Conservation (phyloP, 805 yeast species). For the Candida patagonica region DNA sequence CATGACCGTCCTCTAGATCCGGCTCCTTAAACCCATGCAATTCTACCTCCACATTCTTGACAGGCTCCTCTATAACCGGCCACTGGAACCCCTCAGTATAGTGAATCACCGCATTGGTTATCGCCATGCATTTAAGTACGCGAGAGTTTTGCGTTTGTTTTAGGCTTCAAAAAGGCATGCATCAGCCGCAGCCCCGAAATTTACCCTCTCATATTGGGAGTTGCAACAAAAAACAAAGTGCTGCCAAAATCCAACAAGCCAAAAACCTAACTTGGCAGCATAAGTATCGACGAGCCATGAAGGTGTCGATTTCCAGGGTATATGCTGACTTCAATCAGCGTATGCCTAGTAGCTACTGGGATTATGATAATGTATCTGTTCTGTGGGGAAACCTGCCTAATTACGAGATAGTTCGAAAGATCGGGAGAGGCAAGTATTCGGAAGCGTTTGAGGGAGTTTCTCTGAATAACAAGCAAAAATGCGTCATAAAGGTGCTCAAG, state of each 20-base stretch:
- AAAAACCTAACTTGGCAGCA: too few species aligned
- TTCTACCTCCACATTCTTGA: not conserved
- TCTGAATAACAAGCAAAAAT: slow-evolving; percentile 48
- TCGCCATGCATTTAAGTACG: not conserved
- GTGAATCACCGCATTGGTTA: not conserved
- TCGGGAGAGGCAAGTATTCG: slow-evolving; percentile 92
- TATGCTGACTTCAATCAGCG: slow-evolving; percentile 65
- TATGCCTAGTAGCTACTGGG: slow-evolving; percentile 74
- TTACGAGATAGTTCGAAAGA: slow-evolving; percentile 72
- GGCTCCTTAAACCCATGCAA: not conserved
- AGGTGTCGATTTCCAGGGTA: slow-evolving; percentile 44
- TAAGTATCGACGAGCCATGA: slow-evolving; percentile 7
- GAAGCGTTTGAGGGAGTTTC: slow-evolving; percentile 86
- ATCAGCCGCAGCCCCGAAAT: not conserved
- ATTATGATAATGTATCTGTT: slow-evolving; percentile 44
- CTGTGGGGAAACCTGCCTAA: slow-evolving; percentile 51
- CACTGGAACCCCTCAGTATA: not conserved
- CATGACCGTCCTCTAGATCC: not conserved
- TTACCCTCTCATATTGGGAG: slow-evolving; percentile 1
- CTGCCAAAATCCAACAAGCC: not conserved
- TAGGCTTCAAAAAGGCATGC: not conserved
- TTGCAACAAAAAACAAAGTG: not conserved
- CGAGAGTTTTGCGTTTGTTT: not conserved
- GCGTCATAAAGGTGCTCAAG: slow-evolving; percentile 83
- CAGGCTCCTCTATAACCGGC: not conserved